A percentile compares a stretch with the other conserved stretches of the same genome.
phyloP scores from a whole-genome alignment of 306 rosid genomes.

The Prunus mongolica region DNA sequence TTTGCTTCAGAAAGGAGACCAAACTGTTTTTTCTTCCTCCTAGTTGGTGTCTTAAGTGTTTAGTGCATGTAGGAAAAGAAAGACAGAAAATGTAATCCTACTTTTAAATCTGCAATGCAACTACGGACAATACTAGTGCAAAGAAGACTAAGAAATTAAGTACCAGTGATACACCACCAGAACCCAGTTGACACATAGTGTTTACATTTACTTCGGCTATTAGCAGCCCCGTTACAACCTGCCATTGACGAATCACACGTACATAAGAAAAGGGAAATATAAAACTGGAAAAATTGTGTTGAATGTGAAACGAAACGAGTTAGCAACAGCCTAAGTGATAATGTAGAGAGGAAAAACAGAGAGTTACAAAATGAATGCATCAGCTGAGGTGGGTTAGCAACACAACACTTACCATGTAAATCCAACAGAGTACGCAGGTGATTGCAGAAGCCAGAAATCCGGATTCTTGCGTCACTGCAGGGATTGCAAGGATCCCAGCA shows the following conservation, averaged over 20 bases:
- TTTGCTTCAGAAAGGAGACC: no score
- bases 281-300: neutral
- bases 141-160: slow-evolving; percentile 18
- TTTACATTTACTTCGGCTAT: slow-evolving; percentile 75
- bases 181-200: slow-evolving; percentile 84
- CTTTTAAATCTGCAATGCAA: neutral
- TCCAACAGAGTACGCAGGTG: slow-evolving; percentile 61
- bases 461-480: slow-evolving; percentile 75
- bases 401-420: slow-evolving; percentile 51
- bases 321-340: neutral
- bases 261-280: neutral
- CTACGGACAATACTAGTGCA: neutral
- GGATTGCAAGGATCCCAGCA: slow-evolving; percentile 81
- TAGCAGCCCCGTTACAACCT: slow-evolving; percentile 79
- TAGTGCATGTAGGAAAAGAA: neutral
- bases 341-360: neutral
- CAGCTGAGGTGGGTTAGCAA: neutral
- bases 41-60: neutral
- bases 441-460: slow-evolving; percentile 73
- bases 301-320: neutral
- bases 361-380: neutral
- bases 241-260: slow-evolving; percentile 9
- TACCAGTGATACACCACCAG: slow-evolving; percentile 75
- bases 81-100: neutral
- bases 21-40: no score